Percentiles rank a stretch among this genome's conserved stretches.
Conservation (phyloP, 306 rosid genomes). For the Glycine latifolia region DNA sequence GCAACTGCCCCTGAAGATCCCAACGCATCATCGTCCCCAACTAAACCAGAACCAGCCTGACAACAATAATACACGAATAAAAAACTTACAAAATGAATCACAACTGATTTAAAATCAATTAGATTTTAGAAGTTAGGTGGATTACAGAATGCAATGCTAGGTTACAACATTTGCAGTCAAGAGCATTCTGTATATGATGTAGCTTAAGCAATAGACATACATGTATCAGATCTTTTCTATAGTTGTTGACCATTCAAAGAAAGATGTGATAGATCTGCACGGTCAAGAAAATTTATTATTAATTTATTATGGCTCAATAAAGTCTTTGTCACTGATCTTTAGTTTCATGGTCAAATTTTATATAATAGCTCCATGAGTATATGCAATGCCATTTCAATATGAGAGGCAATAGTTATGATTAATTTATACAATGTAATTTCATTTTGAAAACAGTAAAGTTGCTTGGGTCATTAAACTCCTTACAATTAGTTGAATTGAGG, state of each 20-base stretch:
- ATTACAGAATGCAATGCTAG: conserved; percentile 19
- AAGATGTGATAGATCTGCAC: conserved; percentile 22
- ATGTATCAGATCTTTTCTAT: conserved; percentile 25
- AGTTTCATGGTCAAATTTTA: conserved; percentile 21
- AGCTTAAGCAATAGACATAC: not conserved
- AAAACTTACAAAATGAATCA: conserved; percentile 27
- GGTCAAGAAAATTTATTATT: conserved; percentile 18
- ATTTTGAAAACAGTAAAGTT: conserved; percentile 11
- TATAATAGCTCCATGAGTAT: conserved; percentile 32
- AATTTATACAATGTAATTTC: conserved; percentile 5
- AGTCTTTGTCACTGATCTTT: conserved; percentile 18
- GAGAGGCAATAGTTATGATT: not conserved
- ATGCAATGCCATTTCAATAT: conserved; percentile 12
- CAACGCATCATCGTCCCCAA: conserved; percentile 85
- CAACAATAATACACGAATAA: conserved; percentile 40
- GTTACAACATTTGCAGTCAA: conserved; percentile 36
- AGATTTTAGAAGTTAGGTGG: not conserved
- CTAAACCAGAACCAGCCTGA: conserved; percentile 96
- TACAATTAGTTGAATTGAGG: not conserved
- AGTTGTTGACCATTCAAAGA: conserved; percentile 15
- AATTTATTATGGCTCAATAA: not conserved
- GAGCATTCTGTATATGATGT: conserved; percentile 23
- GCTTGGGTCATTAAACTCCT: not conserved
- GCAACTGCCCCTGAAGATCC: conserved; percentile 78
- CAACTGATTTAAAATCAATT: not conserved